Conservation (phyloP, 169 alveolate genomes). For the Eimeria falciformis region DNA sequence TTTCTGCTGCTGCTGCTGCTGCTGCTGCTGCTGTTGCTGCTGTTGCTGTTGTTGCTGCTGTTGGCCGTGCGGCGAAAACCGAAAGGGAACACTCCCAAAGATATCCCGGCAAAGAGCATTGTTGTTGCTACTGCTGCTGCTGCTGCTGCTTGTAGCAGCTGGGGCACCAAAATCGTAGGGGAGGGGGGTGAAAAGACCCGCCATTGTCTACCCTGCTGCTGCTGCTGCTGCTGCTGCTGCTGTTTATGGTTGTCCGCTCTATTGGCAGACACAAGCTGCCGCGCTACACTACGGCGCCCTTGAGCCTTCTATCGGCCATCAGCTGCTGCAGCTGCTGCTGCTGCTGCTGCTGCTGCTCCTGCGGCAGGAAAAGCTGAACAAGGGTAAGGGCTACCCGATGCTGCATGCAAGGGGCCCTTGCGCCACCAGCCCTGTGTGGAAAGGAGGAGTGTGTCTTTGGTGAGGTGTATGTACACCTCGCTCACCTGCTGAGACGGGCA, state of each 20-base stretch:
- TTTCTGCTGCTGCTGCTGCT: neutral
- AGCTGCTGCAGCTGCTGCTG: neutral
- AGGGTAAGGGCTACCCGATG: neutral
- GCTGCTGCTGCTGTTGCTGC: neutral
- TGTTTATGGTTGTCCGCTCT: neutral
- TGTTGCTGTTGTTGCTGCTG: constrained; percentile 13
- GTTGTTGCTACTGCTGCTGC: neutral
- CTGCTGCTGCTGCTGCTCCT: neutral
- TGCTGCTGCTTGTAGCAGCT: neutral
- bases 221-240: neutral
- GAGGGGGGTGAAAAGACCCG: neutral
- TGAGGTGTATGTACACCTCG: neutral
- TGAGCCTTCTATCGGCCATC: neutral
- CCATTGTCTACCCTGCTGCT: neutral
- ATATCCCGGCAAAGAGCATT: neutral
- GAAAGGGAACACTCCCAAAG: constrained; percentile 13
- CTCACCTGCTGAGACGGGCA: neutral
- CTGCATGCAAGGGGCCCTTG: neutral
- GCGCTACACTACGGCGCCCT: neutral
- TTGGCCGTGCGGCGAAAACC: neutral
- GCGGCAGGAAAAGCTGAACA: too few species aligned
- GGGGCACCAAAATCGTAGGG: neutral
- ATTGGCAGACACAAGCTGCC: neutral
- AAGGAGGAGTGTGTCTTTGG: neutral
- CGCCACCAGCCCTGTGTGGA: neutral